Conservation (phyloP, 129 eudicot genomes). For the Arctium lappa region DNA sequence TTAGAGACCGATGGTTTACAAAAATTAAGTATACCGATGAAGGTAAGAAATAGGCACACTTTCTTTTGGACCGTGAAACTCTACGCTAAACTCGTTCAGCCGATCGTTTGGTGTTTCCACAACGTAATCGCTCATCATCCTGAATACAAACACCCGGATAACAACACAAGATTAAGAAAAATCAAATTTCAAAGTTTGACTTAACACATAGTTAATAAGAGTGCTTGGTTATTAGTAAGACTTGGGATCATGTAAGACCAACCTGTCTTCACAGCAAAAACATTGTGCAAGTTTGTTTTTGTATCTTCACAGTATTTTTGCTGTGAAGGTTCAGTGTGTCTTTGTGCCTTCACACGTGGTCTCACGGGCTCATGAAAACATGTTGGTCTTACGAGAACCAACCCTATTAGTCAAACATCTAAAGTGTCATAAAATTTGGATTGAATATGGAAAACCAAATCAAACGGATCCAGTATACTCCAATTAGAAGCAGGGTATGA, state of each 20-base stretch:
- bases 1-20: neutral
- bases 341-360: neutral
- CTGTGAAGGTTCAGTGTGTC: neutral
- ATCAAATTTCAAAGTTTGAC: neutral
- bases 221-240: neutral
- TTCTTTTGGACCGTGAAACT: conserved; percentile 85
- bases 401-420: neutral
- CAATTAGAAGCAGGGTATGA: neutral
- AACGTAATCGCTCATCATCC: conserved; percentile 88
- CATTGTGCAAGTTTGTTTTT: too few relatives aligned
- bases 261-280: too few relatives aligned
- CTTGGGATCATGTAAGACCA: neutral
- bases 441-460: neutral
- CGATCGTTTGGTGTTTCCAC: conserved; percentile 82
- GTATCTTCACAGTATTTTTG: too few relatives aligned
- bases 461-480: neutral
- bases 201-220: neutral
- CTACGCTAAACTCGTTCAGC: conserved; percentile 65
- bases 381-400: neutral
- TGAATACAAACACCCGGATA: conserved; percentile 11
- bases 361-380: too few relatives aligned
- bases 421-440: neutral
- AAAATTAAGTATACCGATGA: neutral
- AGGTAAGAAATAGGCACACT: conserved; percentile 37
- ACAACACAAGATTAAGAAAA: neutral